Evolutionary conservation across 768 basidiomycete species (phyloP).

Genomic region (Suillus subaureus): DNA sequence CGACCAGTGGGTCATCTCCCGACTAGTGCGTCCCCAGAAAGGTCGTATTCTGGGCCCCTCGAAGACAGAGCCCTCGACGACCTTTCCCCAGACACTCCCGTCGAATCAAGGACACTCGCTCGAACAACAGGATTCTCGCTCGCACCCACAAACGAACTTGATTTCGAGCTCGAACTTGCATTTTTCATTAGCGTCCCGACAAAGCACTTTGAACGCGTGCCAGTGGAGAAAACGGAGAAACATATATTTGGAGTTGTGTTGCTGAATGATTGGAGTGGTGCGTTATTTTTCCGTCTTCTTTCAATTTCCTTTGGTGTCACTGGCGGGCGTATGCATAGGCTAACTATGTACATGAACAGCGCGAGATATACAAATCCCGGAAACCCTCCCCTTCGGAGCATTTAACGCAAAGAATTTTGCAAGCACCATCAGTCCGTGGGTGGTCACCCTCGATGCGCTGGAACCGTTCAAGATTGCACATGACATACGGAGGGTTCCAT

Average conservation of each 20-base stretch:
- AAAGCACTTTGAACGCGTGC: constrained; percentile 4
- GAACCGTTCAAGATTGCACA: constrained; percentile 7
- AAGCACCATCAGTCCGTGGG: constrained; percentile 11
- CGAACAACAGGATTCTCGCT: background rate
- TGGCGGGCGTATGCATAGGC: background rate
- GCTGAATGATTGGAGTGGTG: constrained; percentile 10
- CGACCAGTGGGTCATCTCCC: constrained; percentile 7
- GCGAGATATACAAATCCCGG: constrained; percentile 5
- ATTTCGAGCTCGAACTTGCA: constrained; percentile 7
- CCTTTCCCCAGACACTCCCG: background rate
- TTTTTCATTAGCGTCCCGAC: constrained; percentile 10
- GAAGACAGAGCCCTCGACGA: background rate
- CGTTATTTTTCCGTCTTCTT: background rate
- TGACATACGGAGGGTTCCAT: constrained; percentile 4
- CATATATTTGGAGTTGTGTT: constrained; percentile 11
- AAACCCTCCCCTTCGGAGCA: constrained; percentile 8
- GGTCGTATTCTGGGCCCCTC: background rate
- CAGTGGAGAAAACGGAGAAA: constrained; percentile 6
- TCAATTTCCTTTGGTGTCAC: background rate
- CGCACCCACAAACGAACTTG: constrained; percentile 6
- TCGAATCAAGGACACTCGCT: background rate
- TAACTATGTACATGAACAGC: background rate
- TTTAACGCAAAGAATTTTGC: constrained; percentile 12
- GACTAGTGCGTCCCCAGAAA: background rate
- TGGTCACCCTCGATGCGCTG: constrained; percentile 11